Percentiles rank a stretch among this genome's conserved stretches.
phyloP scores from a whole-genome alignment of 139 green algal genomes.

The Pleodorina starrii region DNA sequence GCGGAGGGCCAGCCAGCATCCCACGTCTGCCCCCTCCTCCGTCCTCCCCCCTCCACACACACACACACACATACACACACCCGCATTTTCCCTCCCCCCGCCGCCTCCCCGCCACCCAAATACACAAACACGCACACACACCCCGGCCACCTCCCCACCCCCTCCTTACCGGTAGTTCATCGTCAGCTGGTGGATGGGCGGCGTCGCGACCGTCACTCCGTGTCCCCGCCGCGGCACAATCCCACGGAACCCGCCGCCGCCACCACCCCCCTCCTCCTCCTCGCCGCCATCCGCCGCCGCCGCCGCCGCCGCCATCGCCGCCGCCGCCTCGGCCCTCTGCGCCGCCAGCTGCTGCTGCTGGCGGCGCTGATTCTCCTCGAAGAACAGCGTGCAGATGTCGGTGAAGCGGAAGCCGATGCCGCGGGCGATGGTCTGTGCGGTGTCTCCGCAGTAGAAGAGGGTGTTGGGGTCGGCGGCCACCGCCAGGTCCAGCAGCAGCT shows the following conservation, averaged over 20 bases:
- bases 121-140: no score
- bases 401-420: conserved; percentile 81
- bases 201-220: conserved; percentile 42
- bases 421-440: conserved; percentile 86
- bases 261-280: not conserved
- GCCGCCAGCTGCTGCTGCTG: conserved; percentile 26
- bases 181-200: conserved; percentile 51
- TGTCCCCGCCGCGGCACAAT: not conserved
- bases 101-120: no score
- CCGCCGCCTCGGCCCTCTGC: not conserved
- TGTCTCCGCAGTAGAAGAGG: conserved; percentile 88
- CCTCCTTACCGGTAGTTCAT: conserved; percentile 37
- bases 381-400: conserved; percentile 75
- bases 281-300: not conserved
- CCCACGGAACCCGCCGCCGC: not conserved
- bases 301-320: not conserved
- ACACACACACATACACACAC: no score
- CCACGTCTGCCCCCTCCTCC: no score
- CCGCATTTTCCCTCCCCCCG: no score
- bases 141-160: no score
- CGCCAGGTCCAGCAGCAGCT: conserved; percentile 84
- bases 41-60: no score
- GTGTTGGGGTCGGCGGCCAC: conserved; percentile 60
- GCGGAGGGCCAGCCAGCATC: no score
- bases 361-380: conserved; percentile 57